A percentile compares a stretch with the other conserved stretches of the same genome.
Evolutionary conservation across 352 stramenopile genomes (phyloP).

Genomic region (Phytophthora kernoviae): DNA sequence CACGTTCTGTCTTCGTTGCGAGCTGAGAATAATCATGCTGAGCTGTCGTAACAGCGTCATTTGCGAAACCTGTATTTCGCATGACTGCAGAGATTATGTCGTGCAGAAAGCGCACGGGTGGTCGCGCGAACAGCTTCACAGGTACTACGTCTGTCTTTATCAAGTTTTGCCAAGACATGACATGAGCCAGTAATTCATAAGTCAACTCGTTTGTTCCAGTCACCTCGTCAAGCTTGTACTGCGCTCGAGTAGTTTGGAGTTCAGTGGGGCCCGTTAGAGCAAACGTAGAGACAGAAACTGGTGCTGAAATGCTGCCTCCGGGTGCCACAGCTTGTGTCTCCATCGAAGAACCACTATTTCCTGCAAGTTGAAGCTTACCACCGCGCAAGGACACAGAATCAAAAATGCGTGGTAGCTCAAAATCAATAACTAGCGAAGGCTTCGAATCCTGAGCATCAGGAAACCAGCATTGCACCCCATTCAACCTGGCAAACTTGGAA

Average conservation of each 20-base stretch:
- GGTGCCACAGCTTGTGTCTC: constrained; percentile 3
- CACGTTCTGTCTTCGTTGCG: constrained; percentile 70
- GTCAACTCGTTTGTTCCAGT: constrained; percentile 65
- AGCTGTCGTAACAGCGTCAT: constrained; percentile 22
- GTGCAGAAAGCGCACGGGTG: constrained; percentile 83
- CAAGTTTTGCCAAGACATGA: constrained; percentile 83
- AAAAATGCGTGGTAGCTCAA: constrained; percentile 73
- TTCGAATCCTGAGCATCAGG: constrained; percentile 53
- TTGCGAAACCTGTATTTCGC: constrained; percentile 63
- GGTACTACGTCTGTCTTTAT: constrained; percentile 72
- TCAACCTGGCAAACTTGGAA: constrained; percentile 63
- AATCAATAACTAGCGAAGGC: constrained; percentile 69
- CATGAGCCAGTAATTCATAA: constrained; percentile 62
- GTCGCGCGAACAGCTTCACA: constrained; percentile 72
- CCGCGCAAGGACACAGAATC: constrained; percentile 67
- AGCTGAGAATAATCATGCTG: constrained; percentile 77
- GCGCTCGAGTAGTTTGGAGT: constrained; percentile 37
- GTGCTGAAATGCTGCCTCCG: not conserved
- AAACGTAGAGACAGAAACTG: constrained; percentile 39
- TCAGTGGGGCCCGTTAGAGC: constrained; percentile 40
- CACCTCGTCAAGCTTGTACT: constrained; percentile 51
- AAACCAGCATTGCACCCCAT: constrained; percentile 63
- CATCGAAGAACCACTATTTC: constrained; percentile 4
- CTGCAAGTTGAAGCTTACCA: constrained; percentile 37
- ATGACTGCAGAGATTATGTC: constrained; percentile 79